Percentiles rank a stretch among this genome's conserved stretches.
Conservation (phyloP, 805 yeast species). For the Metschnikowia amazonensis region DNA sequence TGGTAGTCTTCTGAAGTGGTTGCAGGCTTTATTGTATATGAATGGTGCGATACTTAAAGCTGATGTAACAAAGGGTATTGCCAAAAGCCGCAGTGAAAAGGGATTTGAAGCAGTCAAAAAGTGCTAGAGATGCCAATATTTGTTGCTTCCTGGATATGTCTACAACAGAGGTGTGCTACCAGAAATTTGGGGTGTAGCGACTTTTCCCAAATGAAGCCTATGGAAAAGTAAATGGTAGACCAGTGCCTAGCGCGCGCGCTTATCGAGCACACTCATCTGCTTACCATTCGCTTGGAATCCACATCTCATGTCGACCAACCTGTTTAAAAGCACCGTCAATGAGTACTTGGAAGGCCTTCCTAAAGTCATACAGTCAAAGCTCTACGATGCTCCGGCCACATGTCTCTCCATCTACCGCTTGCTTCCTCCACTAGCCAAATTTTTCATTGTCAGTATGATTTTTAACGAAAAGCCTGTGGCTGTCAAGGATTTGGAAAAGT, state of each 20-base stretch:
- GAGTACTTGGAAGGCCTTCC: constrained; percentile 90
- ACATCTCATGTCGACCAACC: constrained; percentile 7
- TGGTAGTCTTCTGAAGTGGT: no score
- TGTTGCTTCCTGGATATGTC: no score
- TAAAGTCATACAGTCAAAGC: constrained; percentile 73
- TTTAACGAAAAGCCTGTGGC: constrained; percentile 74
- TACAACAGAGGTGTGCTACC: no score
- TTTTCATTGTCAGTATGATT: constrained; percentile 80
- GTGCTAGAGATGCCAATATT: no score
- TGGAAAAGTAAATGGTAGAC: no score
- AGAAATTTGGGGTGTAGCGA: no score
- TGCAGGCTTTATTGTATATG: no score
- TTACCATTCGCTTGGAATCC: not conserved
- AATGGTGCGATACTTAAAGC: no score
- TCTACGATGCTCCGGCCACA: constrained; percentile 84
- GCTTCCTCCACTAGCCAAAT: constrained; percentile 84
- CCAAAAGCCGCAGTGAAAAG: no score
- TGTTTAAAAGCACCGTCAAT: constrained; percentile 70
- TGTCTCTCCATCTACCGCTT: constrained; percentile 89
- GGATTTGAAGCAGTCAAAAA: no score
- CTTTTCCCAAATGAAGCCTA: no score
- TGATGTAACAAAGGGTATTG: no score
- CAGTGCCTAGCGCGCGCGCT: not conserved
- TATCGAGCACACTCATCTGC: not conserved
- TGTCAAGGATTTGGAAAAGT: constrained; percentile 61